Conservation (phyloP, 2,329 filamentous ascomycete genomes). For the Myriosclerotinia scirpicola region DNA sequence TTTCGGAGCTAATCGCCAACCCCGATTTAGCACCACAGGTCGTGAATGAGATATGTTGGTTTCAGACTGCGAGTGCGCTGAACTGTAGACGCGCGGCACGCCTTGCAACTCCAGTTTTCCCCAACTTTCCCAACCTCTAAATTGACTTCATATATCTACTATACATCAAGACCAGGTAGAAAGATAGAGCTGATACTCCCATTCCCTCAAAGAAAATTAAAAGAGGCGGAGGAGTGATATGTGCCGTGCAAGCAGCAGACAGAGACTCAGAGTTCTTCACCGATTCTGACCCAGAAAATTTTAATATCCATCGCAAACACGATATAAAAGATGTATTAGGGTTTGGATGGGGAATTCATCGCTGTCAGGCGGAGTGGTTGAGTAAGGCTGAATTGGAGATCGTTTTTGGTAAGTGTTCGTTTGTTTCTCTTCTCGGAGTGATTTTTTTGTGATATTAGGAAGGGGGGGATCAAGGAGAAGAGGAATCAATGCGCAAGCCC, state of each 20-base stretch:
- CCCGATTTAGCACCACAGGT: conserved; percentile 44
- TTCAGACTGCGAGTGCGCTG: conserved; percentile 49
- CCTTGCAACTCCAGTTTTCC: too few relatives aligned
- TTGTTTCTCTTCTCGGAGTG: not conserved
- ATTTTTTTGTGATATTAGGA: not conserved
- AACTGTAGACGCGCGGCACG: too few relatives aligned
- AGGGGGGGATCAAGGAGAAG: not conserved
- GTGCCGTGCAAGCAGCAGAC: conserved; percentile 50
- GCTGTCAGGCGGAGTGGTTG: conserved; percentile 49
- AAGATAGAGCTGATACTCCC: not conserved
- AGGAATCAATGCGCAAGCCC: too few relatives aligned
- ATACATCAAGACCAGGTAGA: too few relatives aligned
- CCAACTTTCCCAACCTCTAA: not conserved
- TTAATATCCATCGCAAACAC: conserved; percentile 47
- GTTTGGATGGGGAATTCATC: conserved; percentile 49
- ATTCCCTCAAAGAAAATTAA: conserved; percentile 31
- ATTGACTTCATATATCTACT: not conserved
- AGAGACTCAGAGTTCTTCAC: conserved; percentile 48
- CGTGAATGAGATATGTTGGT: conserved; percentile 51
- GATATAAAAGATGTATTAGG: conserved; percentile 45
- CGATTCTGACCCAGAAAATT: conserved; percentile 43
- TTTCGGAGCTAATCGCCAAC: conserved; percentile 45
- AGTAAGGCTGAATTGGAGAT: conserved; percentile 46
- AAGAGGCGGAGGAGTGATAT: conserved; percentile 49
- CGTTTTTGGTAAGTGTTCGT: conserved; percentile 45